Percentiles rank a stretch among this genome's conserved stretches.
These are phyloP conservation scores for Pisolithus thermaeus DNA, from an alignment of 1,284 basidiomycete genomes.

Conservation along the genomic window DNA sequence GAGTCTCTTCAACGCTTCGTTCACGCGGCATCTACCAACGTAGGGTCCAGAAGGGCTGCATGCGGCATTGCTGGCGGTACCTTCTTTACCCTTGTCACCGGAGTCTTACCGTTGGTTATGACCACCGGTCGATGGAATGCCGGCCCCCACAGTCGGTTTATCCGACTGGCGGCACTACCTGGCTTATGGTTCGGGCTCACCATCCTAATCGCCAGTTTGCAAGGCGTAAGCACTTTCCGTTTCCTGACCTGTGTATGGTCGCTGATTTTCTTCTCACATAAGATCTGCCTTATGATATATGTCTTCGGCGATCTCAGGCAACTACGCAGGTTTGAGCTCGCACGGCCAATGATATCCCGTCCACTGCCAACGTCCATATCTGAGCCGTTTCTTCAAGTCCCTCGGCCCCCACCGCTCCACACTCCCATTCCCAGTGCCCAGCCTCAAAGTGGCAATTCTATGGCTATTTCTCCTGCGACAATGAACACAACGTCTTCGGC, in stretches of 20 bases:
- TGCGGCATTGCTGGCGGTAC: slow-evolving; percentile 63
- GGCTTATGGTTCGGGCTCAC: slow-evolving; percentile 67
- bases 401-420: neutral
- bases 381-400: slow-evolving; percentile 8
- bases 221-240: slow-evolving; percentile 42
- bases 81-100: slow-evolving; percentile 35
- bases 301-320: slow-evolving; percentile 77
- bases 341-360: slow-evolving; percentile 54
- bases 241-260: neutral
- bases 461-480: slow-evolving; percentile 8
- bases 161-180: slow-evolving; percentile 55
- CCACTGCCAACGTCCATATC: slow-evolving; percentile 31
- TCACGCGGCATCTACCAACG: slow-evolving; percentile 63
- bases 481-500: slow-evolving; percentile 6
- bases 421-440: neutral
- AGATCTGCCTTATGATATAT: slow-evolving; percentile 64
- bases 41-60: slow-evolving; percentile 63
- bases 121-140: slow-evolving; percentile 31
- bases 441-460: slow-evolving; percentile 6
- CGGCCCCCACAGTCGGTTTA: slow-evolving; percentile 53
- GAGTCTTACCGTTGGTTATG: slow-evolving; percentile 24
- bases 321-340: slow-evolving; percentile 69
- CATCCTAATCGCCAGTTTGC: slow-evolving; percentile 54
- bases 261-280: slow-evolving; percentile 21
- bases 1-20: slow-evolving; percentile 65